Evolutionary conservation across 768 basidiomycete species (phyloP).

Genomic region (Rhodosporidiobolus sp.): DNA sequence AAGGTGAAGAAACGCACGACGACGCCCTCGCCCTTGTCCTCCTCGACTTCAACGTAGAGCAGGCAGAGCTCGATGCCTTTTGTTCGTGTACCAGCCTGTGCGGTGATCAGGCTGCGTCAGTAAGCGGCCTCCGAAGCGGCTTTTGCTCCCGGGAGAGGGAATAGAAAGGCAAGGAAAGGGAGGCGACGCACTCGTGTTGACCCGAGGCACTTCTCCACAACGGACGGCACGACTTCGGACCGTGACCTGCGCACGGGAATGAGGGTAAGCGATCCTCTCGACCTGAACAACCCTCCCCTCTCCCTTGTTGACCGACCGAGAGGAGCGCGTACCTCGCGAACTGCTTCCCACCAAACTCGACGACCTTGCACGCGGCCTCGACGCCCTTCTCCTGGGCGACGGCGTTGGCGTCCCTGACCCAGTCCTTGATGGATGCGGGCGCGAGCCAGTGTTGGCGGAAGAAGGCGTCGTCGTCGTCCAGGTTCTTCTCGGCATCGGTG

Average conservation of each 20-base stretch:
- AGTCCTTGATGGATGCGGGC: slow-evolving; percentile 68
- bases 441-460: slow-evolving; percentile 80
- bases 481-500: slow-evolving; percentile 77
- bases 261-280: not conserved
- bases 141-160: too few relatives aligned
- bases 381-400: slow-evolving; percentile 98
- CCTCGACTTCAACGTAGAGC: slow-evolving; percentile 92
- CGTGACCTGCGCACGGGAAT: slow-evolving; percentile 55
- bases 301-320: too few relatives aligned
- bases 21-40: slow-evolving; percentile 70
- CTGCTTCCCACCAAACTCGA: slow-evolving; percentile 87
- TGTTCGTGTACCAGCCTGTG: slow-evolving; percentile 78
- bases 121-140: too few relatives aligned
- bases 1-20: slow-evolving; percentile 63
- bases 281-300: too few relatives aligned
- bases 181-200: slow-evolving; percentile 51
- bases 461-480: slow-evolving; percentile 87
- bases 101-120: too few relatives aligned
- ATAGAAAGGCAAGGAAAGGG: not conserved
- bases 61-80: slow-evolving; percentile 79
- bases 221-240: slow-evolving; percentile 74
- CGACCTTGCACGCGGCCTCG: slow-evolving; percentile 77
- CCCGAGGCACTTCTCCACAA: slow-evolving; percentile 94
- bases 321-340: slow-evolving; percentile 57
- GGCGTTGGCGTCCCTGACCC: slow-evolving; percentile 80